These are phyloP conservation scores for Angophora floribunda DNA, from an alignment of 345 rosid genomes.

Conservation along the genomic window DNA sequence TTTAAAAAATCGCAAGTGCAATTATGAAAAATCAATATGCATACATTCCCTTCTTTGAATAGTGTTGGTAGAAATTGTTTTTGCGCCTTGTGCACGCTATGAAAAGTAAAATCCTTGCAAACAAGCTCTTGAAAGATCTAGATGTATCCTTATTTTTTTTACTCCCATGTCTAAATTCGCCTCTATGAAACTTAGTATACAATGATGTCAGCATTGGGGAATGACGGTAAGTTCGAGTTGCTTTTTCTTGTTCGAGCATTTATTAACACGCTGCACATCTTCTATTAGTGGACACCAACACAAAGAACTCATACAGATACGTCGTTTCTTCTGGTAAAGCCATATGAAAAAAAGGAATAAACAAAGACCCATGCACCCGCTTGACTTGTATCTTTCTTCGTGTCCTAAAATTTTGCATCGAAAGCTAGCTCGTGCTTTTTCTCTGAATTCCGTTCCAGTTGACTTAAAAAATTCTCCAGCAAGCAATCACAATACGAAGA, in stretches of 20 bases:
- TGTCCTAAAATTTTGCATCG: background rate
- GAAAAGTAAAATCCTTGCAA: background rate
- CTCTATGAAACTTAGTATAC: background rate
- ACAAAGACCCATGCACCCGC: background rate
- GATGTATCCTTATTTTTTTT: background rate
- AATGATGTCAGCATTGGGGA: background rate
- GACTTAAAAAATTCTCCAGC: constrained; percentile 7
- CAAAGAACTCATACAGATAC: background rate
- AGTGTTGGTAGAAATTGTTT: background rate
- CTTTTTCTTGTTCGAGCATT: background rate
- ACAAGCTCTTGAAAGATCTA: background rate
- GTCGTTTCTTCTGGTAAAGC: background rate
- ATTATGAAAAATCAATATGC: background rate
- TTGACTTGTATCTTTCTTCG: background rate
- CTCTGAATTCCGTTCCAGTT: background rate
- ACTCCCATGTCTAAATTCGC: background rate
- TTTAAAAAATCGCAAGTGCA: constrained; percentile 4
- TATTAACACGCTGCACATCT: background rate
- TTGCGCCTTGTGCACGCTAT: background rate
- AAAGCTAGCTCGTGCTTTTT: background rate
- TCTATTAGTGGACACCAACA: fast-evolving
- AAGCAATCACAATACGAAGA: background rate
- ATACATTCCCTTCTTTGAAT: background rate
- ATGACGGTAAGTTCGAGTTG: background rate
- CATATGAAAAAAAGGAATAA: background rate